Conservation (phyloP, 257 asterid genomes). For the Fraxinus excelsior region DNA sequence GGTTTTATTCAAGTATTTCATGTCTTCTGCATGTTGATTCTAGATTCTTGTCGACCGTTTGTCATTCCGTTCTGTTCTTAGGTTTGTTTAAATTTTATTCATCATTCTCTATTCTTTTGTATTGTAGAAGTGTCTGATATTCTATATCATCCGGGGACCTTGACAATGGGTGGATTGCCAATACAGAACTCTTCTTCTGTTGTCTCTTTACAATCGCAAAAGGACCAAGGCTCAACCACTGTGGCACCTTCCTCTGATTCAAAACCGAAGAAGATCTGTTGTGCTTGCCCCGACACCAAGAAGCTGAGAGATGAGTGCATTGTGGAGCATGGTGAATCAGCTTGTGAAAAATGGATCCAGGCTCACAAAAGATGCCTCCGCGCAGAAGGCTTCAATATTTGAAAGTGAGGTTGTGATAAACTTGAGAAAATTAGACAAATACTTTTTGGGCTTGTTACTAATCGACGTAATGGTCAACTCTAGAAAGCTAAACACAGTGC, state of each 20-base stretch:
- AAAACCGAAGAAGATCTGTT: conserved; percentile 94
- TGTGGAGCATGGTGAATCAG: conserved; percentile 76
- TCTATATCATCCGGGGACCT: conserved; percentile 1
- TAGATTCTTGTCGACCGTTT: background rate
- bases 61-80: background rate
- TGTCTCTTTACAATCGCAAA: conserved; percentile 40
- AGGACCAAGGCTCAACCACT: conserved; percentile 41
- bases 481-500: background rate
- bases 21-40: background rate
- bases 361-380: conserved; percentile 85
- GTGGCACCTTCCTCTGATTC: conserved; percentile 43
- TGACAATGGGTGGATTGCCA: conserved; percentile 53
- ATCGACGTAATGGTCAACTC: background rate
- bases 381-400: conserved; percentile 88
- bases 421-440: background rate
- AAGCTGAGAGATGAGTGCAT: conserved; percentile 82
- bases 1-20: background rate
- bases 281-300: conserved; percentile 95
- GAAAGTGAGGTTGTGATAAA: background rate
- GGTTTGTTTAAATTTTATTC: background rate
- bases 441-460: background rate
- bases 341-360: conserved; percentile 80
- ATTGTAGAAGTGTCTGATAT: conserved; percentile 11
- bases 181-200: conserved; percentile 39
- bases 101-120: background rate